Evolutionary conservation across 2,329 filamentous ascomycete genomes (phyloP).

Genomic region (Trichoderma aggressivum): DNA sequence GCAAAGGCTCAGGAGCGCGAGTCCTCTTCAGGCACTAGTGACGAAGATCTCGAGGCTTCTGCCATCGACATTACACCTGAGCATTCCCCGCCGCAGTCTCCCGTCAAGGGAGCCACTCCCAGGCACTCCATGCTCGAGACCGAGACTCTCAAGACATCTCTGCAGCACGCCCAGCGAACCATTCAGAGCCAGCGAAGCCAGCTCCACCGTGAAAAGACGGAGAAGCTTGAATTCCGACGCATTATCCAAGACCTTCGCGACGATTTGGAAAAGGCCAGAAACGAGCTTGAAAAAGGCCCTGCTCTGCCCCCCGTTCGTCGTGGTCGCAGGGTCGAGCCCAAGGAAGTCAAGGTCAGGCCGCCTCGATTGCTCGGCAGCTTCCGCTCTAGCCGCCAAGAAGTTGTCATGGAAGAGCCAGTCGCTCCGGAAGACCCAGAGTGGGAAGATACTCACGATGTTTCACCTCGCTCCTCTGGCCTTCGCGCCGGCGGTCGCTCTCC

Average conservation of each 20-base stretch:
- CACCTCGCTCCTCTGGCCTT: conserved; percentile 24
- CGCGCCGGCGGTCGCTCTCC: background rate
- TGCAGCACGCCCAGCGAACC: conserved; percentile 91
- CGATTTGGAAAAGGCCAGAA: conserved; percentile 73
- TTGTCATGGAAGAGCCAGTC: conserved; percentile 66
- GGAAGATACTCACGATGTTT: conserved; percentile 68
- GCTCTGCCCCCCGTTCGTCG: conserved; percentile 49
- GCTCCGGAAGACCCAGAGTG: conserved; percentile 73
- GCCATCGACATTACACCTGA: conserved; percentile 75
- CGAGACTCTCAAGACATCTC: conserved; percentile 89
- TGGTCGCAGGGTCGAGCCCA: conserved; percentile 61
- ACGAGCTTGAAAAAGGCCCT: conserved; percentile 40
- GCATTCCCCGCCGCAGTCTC: conserved; percentile 85
- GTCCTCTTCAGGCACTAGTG: conserved; percentile 53
- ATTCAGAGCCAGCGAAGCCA: conserved; percentile 94
- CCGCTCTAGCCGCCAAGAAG: conserved; percentile 71
- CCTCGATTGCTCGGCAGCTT: conserved; percentile 72
- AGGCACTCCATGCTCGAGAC: conserved; percentile 89
- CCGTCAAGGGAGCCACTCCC: conserved; percentile 80
- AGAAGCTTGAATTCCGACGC: conserved; percentile 92
- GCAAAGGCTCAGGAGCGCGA: conserved; percentile 65
- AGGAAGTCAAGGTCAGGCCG: conserved; percentile 81
- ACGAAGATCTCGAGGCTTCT: conserved; percentile 62
- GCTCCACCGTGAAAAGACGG: conserved; percentile 95
- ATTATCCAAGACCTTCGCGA: conserved; percentile 94